Evolutionary conservation across 495 filamentous ascomycete species (phyloP).

Genomic region (Lophium mytilinum): DNA sequence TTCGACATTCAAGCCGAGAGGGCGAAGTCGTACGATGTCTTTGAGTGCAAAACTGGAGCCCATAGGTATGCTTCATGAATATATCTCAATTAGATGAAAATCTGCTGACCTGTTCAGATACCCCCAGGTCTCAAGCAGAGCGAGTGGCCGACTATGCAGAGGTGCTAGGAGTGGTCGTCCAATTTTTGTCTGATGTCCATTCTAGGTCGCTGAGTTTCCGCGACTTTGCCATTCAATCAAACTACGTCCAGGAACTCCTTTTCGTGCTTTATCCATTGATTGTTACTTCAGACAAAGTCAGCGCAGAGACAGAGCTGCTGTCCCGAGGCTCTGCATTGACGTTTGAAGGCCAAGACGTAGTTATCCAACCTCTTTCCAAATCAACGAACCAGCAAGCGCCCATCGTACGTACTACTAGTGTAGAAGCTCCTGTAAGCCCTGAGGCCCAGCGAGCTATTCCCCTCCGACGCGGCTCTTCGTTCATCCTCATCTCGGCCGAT

Average conservation of each 20-base stretch:
- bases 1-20: constrained; percentile 1
- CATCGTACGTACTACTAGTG: constrained; percentile 61
- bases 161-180: constrained; percentile 62
- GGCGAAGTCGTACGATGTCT: constrained; percentile 21
- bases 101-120: constrained; percentile 14
- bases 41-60: constrained; percentile 13
- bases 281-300: constrained; percentile 73
- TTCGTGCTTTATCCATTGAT: constrained; percentile 75
- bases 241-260: constrained; percentile 70
- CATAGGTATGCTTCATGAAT: constrained; percentile 2
- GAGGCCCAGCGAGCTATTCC: constrained; percentile 44
- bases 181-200: constrained; percentile 73
- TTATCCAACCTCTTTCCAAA: constrained; percentile 64
- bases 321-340: constrained; percentile 68
- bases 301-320: constrained; percentile 72
- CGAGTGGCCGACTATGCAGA: constrained; percentile 20
- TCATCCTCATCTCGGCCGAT: constrained; percentile 75
- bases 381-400: constrained; percentile 45
- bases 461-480: constrained; percentile 73
- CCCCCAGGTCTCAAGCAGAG: constrained; percentile 10
- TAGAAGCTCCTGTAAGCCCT: constrained; percentile 44
- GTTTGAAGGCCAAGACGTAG: constrained; percentile 78
- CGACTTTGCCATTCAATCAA: constrained; percentile 68
- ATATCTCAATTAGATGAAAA: neutral
- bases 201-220: constrained; percentile 62